A percentile compares a stretch with the other conserved stretches of the same genome.
These are phyloP conservation scores for Pistacia integerrima DNA, from an alignment of 345 rosid genomes.

Conservation along the genomic window DNA sequence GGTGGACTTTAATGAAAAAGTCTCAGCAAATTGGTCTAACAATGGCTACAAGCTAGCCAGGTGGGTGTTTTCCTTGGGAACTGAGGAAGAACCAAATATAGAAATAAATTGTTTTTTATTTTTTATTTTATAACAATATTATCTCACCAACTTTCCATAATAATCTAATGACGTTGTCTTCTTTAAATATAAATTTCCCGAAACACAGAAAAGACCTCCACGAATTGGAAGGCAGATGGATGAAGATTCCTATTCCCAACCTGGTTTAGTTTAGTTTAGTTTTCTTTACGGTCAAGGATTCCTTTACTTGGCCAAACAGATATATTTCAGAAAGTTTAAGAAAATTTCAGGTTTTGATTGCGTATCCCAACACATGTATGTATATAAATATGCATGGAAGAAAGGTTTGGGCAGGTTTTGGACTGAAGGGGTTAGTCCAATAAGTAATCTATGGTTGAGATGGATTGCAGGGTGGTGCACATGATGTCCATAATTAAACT, in stretches of 20 bases:
- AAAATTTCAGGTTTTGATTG: not conserved
- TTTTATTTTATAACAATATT: not conserved
- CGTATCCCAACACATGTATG: not conserved
- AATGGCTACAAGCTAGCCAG: not conserved
- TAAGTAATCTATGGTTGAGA: not conserved
- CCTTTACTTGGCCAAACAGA: not conserved
- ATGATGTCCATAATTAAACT: too few relatives aligned
- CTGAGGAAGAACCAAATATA: not conserved
- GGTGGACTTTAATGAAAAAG: not conserved
- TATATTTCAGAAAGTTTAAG: not conserved
- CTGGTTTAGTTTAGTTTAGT: not conserved
- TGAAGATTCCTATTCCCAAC: not conserved
- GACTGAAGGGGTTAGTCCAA: too few relatives aligned
- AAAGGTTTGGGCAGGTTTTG: not conserved
- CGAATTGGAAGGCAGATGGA: constrained; percentile 15
- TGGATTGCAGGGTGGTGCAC: not conserved
- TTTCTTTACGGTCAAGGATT: constrained; percentile 6
- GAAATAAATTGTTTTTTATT: not conserved
- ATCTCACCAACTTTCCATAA: constrained; percentile 7
- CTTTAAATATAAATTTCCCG: not conserved
- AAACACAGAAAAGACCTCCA: constrained; percentile 6
- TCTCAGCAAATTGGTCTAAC: not conserved
- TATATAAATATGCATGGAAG: not conserved
- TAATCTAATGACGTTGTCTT: constrained; percentile 10
- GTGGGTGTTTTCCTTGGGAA: constrained; percentile 2